Base-by-base conservation (phyloP, 2,329 filamentous ascomycete genomes). In the Pezicula radicicola region DNA sequence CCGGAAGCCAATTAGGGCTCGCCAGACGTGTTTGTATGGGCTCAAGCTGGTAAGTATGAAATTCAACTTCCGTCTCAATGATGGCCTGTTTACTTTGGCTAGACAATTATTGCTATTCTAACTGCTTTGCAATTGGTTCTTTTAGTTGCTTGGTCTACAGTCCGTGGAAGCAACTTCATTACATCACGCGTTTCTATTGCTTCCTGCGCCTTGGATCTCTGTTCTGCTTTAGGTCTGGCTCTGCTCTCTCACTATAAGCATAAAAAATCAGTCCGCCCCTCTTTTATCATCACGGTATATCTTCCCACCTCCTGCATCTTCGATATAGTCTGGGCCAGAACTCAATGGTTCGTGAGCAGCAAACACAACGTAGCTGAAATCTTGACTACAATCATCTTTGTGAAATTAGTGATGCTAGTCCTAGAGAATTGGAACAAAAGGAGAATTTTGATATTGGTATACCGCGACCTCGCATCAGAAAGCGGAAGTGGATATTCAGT, bases 401-500 rank as follows among this genome's bases (percentile, higher is more conserved):
- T 43, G 4, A 53, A 46, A 30, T 15, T 45, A 35, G 19, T 42
- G 4, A 21, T 46, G 19, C 35, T 53, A 12, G 13, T 50, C 16
- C 39, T 46, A 3, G 51, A 53, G 41, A 40, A 28, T 16, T 18
- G 21, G 10, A 33, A 50, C 13, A 53, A 53, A 27, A 50, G 25
- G 6, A 35, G 25, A 39, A 28, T 36, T 21, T 30, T 53, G 18
- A 41, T 49, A 15, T 27, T 16, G 15, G 16, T 19, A 28, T 52
- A 52, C 28, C 18, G 28, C 16, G 3, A 19, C 16, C 13, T 21
- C n/a, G 39, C 51, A 15, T 19, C 48, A 1, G 66, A 69, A 47
- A 60, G 63, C 18, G 63, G 60, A 6, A 61, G 60, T 40, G 59
- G 15, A 57, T 68, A 6, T 63, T 66, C 39, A 60, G 54, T 25